A percentile compares a stretch with the other conserved stretches of the same genome.
phyloP scores from a whole-genome alignment of 169 alveolate genomes.

The Cryptosporidium sp. region DNA sequence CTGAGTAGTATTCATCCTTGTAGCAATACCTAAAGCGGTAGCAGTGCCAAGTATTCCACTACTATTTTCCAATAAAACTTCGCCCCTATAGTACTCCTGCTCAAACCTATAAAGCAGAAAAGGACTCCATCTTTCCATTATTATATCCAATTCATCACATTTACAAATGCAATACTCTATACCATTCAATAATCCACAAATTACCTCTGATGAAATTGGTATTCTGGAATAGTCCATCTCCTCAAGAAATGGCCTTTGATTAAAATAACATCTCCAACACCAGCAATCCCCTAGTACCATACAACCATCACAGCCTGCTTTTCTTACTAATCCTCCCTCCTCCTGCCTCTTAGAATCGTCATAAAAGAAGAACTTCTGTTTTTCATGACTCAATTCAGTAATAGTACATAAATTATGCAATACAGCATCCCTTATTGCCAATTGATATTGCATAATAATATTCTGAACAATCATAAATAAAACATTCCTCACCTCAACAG shows the following conservation, averaged over 20 bases:
- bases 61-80: no score
- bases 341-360: not conserved
- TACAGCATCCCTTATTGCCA: constrained; percentile 42
- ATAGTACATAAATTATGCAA: constrained; percentile 30
- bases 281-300: not conserved
- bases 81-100: constrained; percentile 1
- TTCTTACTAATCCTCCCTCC: not conserved
- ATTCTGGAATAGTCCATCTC: constrained; percentile 2
- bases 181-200: constrained; percentile 66
- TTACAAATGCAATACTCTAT: constrained; percentile 51
- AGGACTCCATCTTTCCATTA: constrained; percentile 63
- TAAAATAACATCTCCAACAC: not conserved
- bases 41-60: not conserved
- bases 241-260: not conserved
- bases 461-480: constrained; percentile 28
- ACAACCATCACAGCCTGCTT: not conserved
- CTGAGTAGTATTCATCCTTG: not conserved
- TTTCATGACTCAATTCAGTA: constrained; percentile 1
- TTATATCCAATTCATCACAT: constrained; percentile 63
- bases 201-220: constrained; percentile 31
- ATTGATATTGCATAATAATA: constrained; percentile 34
- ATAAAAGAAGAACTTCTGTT: constrained; percentile 26
- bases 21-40: not conserved
- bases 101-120: constrained; percentile 39
- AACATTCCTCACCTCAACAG: constrained; percentile 29